phyloP scores from a whole-genome alignment of 305 asterid species.

The Solanum hybrid region DNA sequence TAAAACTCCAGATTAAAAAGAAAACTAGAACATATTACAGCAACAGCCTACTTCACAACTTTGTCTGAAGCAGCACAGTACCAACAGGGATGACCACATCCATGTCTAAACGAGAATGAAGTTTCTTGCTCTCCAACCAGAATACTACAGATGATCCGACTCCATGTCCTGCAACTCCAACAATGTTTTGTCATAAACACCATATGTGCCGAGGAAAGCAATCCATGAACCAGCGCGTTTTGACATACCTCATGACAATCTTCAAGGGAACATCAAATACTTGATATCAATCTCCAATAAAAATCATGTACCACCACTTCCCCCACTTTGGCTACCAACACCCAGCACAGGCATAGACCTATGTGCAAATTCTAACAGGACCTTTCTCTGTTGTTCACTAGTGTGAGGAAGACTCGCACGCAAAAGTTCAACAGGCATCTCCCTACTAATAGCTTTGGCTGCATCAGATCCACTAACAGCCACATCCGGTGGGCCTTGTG shows the following conservation, averaged over 20 bases:
- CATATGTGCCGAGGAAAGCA: neutral
- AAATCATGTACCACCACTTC: conserved; percentile 28
- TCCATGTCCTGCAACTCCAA: neutral
- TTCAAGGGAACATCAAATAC: neutral
- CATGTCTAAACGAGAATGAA: conserved; percentile 1
- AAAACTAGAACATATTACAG: conserved; percentile 7
- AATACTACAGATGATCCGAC: neutral
- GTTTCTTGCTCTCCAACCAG: neutral
- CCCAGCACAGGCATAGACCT: conserved; percentile 49
- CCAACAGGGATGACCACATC: neutral
- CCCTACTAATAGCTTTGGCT: conserved; percentile 46
- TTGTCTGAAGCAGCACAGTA: conserved; percentile 15
- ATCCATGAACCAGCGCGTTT: neutral
- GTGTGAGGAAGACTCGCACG: conserved; percentile 74
- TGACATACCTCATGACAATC: neutral
- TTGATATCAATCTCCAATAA: neutral
- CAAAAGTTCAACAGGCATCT: conserved; percentile 63
- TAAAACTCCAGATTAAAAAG: conserved; percentile 20
- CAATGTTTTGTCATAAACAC: neutral
- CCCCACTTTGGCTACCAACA: conserved; percentile 22
- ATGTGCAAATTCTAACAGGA: conserved; percentile 49
- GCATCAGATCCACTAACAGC: conserved; percentile 37
- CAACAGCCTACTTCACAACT: conserved; percentile 20
- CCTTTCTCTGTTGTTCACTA: conserved; percentile 51
- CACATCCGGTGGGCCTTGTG: conserved; percentile 31